Conservation (phyloP, 139 green algal species). For the Micractinium sp. region DNA sequence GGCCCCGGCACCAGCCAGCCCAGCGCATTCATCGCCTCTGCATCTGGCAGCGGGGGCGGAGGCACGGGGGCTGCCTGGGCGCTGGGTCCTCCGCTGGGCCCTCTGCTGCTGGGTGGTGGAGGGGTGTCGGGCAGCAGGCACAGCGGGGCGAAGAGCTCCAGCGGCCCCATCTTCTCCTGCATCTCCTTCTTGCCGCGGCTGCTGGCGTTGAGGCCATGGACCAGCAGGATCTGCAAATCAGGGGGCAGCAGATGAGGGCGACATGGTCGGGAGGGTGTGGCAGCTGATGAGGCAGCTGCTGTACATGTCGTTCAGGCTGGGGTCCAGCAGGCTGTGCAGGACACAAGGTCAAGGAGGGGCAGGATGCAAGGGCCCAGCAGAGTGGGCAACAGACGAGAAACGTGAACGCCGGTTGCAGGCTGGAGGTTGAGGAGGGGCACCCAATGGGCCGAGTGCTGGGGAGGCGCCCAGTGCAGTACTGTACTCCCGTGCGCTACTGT, state of each 20-base stretch:
- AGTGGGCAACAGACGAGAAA: background rate
- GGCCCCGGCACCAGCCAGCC: background rate
- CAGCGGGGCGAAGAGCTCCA: conserved; percentile 26
- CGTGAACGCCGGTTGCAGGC: too few relatives aligned
- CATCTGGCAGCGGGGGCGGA: background rate
- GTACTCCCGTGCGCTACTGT: too few relatives aligned
- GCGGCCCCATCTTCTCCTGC: conserved; percentile 15
- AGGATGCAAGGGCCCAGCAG: background rate
- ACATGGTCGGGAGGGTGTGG: too few relatives aligned
- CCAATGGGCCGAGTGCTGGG: too few relatives aligned
- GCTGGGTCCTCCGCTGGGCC: background rate
- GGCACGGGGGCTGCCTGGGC: background rate
- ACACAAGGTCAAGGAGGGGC: background rate
- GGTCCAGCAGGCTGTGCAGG: background rate
- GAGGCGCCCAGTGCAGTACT: too few relatives aligned
- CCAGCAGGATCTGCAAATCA: conserved; percentile 1
- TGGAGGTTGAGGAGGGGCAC: too few relatives aligned
- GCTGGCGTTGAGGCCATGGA: conserved; percentile 2
- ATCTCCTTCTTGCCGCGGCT: conserved; percentile 36
- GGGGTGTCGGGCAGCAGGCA: background rate
- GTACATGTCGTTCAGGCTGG: too few relatives aligned
- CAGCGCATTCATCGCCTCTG: background rate
- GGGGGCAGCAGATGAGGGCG: background rate
- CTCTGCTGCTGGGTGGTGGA: too few relatives aligned
- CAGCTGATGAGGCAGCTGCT: too few relatives aligned